Base-by-base conservation (phyloP, 257 asterid species). In the Capsicum pubescens region DNA sequence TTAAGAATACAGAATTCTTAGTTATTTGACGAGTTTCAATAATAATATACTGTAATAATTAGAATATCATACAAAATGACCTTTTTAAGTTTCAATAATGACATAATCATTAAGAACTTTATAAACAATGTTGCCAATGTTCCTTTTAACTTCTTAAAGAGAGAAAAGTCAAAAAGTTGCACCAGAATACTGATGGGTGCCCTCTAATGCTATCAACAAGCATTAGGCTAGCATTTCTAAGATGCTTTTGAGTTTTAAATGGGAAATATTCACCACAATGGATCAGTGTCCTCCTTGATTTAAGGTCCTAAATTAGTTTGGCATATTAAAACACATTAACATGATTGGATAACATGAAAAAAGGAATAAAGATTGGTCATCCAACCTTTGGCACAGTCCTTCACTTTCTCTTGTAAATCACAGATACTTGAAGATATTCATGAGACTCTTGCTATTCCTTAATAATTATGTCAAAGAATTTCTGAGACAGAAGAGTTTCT, bases 131-230 rank as follows among this genome's bases (percentile, higher is more conserved):
- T 17, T 67, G 14, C 21, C 74, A 67, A 35, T 67, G 74, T 35
- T 32, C n/a, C 48, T 35, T 67, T 13, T 35, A 14, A 67, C 50
- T 67, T 67, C 50, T 67, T 35, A 67, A 6, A 67, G 48, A 67
- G 74, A 66, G 48, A 67, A 35, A 67, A 35, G 50, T 67, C 19
- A 67, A 67, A 66, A 67, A 6, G 72, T 26, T 67, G 74, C 74
- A 67, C 74, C 50, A 3, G 74, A 35, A 35, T 35, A 32, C 72
- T 66, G 72, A 11, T 17, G 15, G 48, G 74, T 67, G 6, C 11
- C 74, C 50, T 67, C 50, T 35, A 67, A 35, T 17, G 10, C 35
- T 67, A 67, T 66, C 72, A 2, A 13, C 46, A 66, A 66, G 74
- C 21, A 67, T 21, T 63, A 63, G 70, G 70, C 70, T 21, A 63